Percentiles rank a stretch among this genome's conserved stretches.
These are phyloP conservation scores for Rubroshorea leprosula DNA, from an alignment of 345 rosid species.

Conservation along the genomic window DNA sequence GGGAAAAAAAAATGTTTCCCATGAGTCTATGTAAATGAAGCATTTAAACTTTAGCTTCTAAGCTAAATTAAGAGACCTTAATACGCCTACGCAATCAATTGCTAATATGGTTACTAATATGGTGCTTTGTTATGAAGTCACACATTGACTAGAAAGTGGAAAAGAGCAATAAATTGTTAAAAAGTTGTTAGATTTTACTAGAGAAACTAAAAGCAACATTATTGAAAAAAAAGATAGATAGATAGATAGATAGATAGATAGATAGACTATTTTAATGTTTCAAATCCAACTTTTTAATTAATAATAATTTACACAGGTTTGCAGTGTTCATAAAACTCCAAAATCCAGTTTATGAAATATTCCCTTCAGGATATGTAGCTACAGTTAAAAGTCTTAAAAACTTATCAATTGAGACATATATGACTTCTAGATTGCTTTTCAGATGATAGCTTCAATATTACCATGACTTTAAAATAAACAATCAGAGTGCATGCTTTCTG, in stretches of 20 bases:
- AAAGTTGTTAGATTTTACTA: background rate
- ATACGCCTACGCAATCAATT: too few species aligned
- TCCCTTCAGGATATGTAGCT: too few species aligned
- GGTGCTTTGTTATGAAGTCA: background rate
- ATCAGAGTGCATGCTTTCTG: constrained; percentile 1
- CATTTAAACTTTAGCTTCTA: background rate
- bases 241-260: background rate
- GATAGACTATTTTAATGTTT: too few species aligned
- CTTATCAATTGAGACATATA: too few species aligned
- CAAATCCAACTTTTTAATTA: too few species aligned
- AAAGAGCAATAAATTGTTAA: background rate
- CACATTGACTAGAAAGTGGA: background rate
- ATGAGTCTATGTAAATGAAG: background rate
- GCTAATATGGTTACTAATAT: background rate
- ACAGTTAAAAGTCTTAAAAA: too few species aligned
- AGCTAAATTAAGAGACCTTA: background rate
- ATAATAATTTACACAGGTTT: too few species aligned
- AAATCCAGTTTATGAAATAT: too few species aligned
- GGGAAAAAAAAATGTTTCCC: background rate
- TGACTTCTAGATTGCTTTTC: too few species aligned
- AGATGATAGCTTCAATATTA: too few species aligned
- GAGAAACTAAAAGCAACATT: background rate
- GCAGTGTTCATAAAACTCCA: too few species aligned
- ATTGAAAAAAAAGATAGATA: background rate
- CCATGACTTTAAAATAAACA: background rate